These are phyloP conservation scores for Pilatotrama ljubarskyi DNA, from an alignment of 768 basidiomycete genomes.

Conservation along the genomic window DNA sequence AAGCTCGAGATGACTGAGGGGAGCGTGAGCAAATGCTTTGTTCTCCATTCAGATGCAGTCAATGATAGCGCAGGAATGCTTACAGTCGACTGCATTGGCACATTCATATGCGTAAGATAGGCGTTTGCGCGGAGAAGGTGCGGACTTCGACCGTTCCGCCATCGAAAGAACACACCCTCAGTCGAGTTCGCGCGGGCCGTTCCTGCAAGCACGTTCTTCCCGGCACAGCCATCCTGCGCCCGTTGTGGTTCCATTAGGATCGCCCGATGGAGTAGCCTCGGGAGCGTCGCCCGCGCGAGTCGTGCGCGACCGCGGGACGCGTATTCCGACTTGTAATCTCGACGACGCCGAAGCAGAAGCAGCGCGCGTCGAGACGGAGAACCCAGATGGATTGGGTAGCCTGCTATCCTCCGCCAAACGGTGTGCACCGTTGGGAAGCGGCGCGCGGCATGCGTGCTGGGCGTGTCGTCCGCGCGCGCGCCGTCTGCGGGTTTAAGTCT, in stretches of 20 bases:
- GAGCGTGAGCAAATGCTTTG: too few species aligned
- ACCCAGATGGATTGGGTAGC: neutral
- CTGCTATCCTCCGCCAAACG: neutral
- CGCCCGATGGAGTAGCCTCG: slow-evolving; percentile 11
- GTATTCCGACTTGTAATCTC: slow-evolving; percentile 5
- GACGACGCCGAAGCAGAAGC: neutral
- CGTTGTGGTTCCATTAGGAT: neutral
- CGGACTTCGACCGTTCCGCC: neutral
- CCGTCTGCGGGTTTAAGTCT: slow-evolving; percentile 2
- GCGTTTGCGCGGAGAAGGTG: slow-evolving; percentile 12
- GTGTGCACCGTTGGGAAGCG: neutral
- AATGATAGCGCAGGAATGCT: too few species aligned
- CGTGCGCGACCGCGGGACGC: neutral
- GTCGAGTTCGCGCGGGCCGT: neutral
- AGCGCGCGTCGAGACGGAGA: neutral
- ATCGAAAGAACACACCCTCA: neutral
- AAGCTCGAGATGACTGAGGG: too few species aligned
- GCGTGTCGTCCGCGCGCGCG: slow-evolving; percentile 5
- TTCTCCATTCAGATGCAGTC: too few species aligned
- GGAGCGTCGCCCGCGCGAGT: neutral
- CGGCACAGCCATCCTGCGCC: slow-evolving; percentile 4
- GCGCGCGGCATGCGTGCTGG: neutral
- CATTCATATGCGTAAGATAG: neutral
- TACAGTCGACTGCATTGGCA: too few species aligned
- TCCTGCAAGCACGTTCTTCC: slow-evolving; percentile 4